Percentiles rank a stretch among this genome's conserved stretches.
Conservation (phyloP, 129 eudicot species). For the Lactuca sativa region DNA sequence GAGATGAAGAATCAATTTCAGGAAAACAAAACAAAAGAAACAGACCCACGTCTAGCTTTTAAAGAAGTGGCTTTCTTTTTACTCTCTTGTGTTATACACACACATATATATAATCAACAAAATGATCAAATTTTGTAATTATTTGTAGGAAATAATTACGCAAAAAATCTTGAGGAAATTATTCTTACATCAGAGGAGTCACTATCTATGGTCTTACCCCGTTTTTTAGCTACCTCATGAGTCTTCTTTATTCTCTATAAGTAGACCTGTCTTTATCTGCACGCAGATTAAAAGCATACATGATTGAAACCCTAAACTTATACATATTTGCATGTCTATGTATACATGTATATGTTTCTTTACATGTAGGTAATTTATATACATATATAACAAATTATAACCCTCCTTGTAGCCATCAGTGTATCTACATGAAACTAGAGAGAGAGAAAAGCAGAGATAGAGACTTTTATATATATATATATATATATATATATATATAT, state of each 20-base stretch:
- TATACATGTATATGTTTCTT: not conserved
- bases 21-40: constrained; percentile 28
- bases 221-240: constrained; percentile 37
- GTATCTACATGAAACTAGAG: not conserved
- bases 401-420: constrained; percentile 15
- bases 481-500: too few relatives aligned
- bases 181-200: constrained; percentile 40
- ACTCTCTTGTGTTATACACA: not conserved
- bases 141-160: constrained; percentile 14
- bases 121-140: not conserved
- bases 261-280: constrained; percentile 22
- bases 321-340: not conserved
- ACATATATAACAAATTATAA: not conserved
- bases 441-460: not conserved
- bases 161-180: constrained; percentile 47
- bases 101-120: not conserved
- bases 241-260: constrained; percentile 28
- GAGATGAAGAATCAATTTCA: constrained; percentile 37
- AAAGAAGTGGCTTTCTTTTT: constrained; percentile 37
- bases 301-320: constrained; percentile 19
- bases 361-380: not conserved
- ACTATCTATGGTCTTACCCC: constrained; percentile 36
- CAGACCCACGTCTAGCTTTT: constrained; percentile 29
- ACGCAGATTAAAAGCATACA: constrained; percentile 36
- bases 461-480: too few relatives aligned